Percentiles rank a stretch among this genome's conserved stretches.
Evolutionary conservation across 306 rosid genomes (phyloP).

Genomic region (Mimosa bimucronata): DNA sequence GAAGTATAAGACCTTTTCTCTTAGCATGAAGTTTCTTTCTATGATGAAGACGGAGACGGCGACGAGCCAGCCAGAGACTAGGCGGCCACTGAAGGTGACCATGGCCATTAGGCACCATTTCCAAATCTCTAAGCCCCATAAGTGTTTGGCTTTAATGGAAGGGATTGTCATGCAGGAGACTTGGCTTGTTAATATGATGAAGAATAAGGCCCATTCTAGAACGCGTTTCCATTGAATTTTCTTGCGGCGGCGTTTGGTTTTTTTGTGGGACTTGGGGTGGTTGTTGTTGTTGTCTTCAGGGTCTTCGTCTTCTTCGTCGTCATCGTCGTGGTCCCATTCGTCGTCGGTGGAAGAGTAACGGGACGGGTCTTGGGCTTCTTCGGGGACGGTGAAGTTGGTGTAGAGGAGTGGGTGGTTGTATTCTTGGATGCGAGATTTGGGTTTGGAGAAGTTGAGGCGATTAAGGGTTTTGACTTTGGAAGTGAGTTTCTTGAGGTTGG

Average conservation of each 20-base stretch:
- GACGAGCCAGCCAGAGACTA: slow-evolving; percentile 52
- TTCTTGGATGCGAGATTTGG: slow-evolving; percentile 54
- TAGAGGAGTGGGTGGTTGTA: slow-evolving; percentile 25
- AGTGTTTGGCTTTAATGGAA: slow-evolving; percentile 29
- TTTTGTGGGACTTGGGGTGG: slow-evolving; percentile 20
- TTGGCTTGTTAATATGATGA: slow-evolving; percentile 48
- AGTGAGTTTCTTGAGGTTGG: not conserved
- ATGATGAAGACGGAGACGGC: slow-evolving; percentile 37
- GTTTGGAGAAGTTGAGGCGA: slow-evolving; percentile 58
- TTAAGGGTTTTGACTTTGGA: slow-evolving; percentile 36
- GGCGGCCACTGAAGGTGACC: slow-evolving; percentile 59
- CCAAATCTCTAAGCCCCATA: slow-evolving; percentile 51
- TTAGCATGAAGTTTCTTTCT: slow-evolving; percentile 53
- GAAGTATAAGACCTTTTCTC: slow-evolving; percentile 57
- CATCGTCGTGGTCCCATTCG: slow-evolving; percentile 30
- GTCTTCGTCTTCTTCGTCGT: not conserved
- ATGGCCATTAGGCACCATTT: slow-evolving; percentile 56
- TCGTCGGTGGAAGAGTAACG: slow-evolving; percentile 34
- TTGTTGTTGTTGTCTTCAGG: too few species aligned
- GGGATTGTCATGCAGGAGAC: slow-evolving; percentile 41
- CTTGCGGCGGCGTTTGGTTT: slow-evolving; percentile 30
- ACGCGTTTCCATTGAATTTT: slow-evolving; percentile 48
- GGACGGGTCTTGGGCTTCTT: not conserved
- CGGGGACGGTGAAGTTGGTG: not conserved
- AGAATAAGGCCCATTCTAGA: slow-evolving; percentile 49